Evolutionary conservation across 108 stramenopile genomes (phyloP).

Genomic region (Nitzschia putrida): DNA sequence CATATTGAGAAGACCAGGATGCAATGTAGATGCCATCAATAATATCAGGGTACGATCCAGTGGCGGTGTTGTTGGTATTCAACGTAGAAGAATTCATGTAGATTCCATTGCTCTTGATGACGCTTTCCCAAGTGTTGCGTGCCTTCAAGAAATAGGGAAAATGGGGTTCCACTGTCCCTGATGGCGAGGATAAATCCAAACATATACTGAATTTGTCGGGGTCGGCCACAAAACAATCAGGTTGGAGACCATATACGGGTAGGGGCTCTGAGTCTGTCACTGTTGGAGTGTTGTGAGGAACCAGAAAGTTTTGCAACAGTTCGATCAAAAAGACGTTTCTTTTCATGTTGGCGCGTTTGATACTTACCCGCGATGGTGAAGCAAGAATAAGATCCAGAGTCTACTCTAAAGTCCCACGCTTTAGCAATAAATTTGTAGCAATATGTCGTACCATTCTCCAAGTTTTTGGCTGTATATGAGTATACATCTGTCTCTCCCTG

Average conservation of each 20-base stretch:
- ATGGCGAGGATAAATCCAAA: conserved; percentile 7
- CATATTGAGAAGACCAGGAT: background rate
- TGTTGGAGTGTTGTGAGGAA: too few relatives aligned
- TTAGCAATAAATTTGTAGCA: too few relatives aligned
- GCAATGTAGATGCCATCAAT: background rate
- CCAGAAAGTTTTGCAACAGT: too few relatives aligned
- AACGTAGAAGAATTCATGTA: background rate
- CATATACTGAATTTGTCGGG: conserved; percentile 12
- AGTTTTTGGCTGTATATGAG: too few relatives aligned
- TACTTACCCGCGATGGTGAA: too few relatives aligned
- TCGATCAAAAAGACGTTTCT: too few relatives aligned
- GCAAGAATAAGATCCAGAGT: too few relatives aligned
- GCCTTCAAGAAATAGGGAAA: background rate
- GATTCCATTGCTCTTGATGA: background rate
- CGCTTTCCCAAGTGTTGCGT: background rate
- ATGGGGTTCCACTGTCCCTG: background rate
- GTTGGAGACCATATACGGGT: conserved; percentile 2
- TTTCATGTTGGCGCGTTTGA: too few relatives aligned
- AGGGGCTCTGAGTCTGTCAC: background rate
- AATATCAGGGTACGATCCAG: too few relatives aligned
- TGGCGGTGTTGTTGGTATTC: background rate
- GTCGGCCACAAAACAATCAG: conserved; percentile 1
- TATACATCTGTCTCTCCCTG: too few relatives aligned
- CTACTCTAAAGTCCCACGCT: too few relatives aligned
- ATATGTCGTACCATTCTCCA: too few relatives aligned